phyloP scores from a whole-genome alignment of 2,329 filamentous ascomycete genomes.

The Capronia epimyces region DNA sequence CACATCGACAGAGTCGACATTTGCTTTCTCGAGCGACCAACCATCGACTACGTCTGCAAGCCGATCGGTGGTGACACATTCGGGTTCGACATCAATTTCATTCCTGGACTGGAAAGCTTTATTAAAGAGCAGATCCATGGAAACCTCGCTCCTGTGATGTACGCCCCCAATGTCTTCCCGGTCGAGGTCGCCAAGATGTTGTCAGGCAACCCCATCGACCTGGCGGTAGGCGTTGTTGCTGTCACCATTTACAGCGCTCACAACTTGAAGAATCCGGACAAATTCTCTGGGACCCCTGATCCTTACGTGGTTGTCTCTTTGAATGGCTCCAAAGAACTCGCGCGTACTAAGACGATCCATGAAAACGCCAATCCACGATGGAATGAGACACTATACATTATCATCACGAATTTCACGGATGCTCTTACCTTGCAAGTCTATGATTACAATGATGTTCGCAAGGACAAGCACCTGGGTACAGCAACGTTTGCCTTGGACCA shows the following conservation, averaged over 20 bases:
- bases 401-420: slow-evolving; percentile 86
- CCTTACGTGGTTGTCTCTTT: slow-evolving; percentile 82
- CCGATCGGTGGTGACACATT: slow-evolving; percentile 91
- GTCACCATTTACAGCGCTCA: slow-evolving; percentile 86
- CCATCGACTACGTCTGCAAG: slow-evolving; percentile 96
- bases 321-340: slow-evolving; percentile 74
- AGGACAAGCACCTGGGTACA: slow-evolving; percentile 88
- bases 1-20: slow-evolving; percentile 93
- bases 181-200: slow-evolving; percentile 99
- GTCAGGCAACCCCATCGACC: slow-evolving; percentile 85
- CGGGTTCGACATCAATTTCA: slow-evolving; percentile 98
- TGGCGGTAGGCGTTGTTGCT: slow-evolving; percentile 89
- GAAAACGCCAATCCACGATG: slow-evolving; percentile 84
- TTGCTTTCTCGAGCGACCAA: slow-evolving; percentile 83
- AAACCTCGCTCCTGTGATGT: slow-evolving; percentile 95
- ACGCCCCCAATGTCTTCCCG: slow-evolving; percentile 93
- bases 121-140: slow-evolving; percentile 95
- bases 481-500: slow-evolving; percentile 81
- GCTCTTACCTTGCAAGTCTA: slow-evolving; percentile 76
- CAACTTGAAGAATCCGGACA: slow-evolving; percentile 90
- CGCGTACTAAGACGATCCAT: slow-evolving; percentile 78
- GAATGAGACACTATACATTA: slow-evolving; percentile 96
- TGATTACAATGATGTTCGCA: slow-evolving; percentile 93
- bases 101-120: slow-evolving; percentile 86
- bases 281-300: slow-evolving; percentile 85